Evolutionary conservation across 495 filamentous ascomycete genomes (phyloP).

Genomic region (Oleoguttula mirabilis): DNA sequence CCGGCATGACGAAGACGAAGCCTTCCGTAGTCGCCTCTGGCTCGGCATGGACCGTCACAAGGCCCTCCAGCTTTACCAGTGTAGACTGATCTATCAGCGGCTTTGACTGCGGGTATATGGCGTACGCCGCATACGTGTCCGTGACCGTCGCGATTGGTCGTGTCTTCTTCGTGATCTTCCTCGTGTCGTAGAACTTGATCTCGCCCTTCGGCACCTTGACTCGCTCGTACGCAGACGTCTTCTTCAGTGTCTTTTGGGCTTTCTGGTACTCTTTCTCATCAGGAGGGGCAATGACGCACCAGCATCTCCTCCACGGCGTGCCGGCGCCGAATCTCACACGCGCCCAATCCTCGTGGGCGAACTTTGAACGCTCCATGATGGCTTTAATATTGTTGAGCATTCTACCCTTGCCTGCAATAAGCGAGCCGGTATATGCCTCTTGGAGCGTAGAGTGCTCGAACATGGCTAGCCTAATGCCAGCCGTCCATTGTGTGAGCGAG

Average conservation of each 20-base stretch:
- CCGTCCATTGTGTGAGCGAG: slow-evolving; percentile 91
- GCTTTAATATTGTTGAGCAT: slow-evolving; percentile 69
- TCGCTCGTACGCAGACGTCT: slow-evolving; percentile 60
- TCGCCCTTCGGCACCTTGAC: slow-evolving; percentile 61
- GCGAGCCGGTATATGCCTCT: slow-evolving; percentile 90
- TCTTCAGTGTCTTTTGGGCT: slow-evolving; percentile 65
- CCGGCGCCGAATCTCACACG: slow-evolving; percentile 92
- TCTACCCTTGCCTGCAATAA: slow-evolving; percentile 92
- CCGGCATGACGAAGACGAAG: slow-evolving; percentile 96
- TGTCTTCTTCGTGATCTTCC: slow-evolving; percentile 84
- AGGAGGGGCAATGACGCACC: slow-evolving; percentile 86
- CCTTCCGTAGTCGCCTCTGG: slow-evolving; percentile 68
- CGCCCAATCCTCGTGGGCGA: slow-evolving; percentile 84
- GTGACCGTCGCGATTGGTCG: slow-evolving; percentile 81
- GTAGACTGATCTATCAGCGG: slow-evolving; percentile 89
- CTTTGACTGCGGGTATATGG: slow-evolving; percentile 90
- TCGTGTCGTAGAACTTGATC: slow-evolving; percentile 86
- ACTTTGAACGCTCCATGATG: slow-evolving; percentile 67
- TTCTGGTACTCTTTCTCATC: slow-evolving; percentile 85
- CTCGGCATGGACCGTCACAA: slow-evolving; percentile 69
- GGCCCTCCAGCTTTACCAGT: slow-evolving; percentile 85
- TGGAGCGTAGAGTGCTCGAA: slow-evolving; percentile 88
- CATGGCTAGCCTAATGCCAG: slow-evolving; percentile 86
- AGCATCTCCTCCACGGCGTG: slow-evolving; percentile 91
- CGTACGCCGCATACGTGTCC: slow-evolving; percentile 83